Evolutionary conservation across 1,139 yeast species (phyloP), one percentile per base, ranked within the genome.

Genomic region (Yamadazyma kanchanaburiensis): DNA sequence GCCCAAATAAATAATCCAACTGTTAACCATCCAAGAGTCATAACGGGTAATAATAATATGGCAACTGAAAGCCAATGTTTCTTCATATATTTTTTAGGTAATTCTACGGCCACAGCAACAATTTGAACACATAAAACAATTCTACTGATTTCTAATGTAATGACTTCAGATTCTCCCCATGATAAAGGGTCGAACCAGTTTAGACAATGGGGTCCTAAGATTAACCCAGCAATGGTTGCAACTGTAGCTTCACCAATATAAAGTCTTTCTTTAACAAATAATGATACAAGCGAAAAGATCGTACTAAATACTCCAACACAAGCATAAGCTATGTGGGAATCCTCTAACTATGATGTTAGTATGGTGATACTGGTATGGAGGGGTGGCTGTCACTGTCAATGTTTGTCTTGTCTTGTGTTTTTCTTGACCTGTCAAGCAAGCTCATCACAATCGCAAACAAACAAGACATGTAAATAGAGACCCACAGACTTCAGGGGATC

Each of bases 181-280:
- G 78, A 66, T 7, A 78, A 58, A 2, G 98, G 98, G 38, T 82
- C 59, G 49, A 91, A 86, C 96, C 97, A 88, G 41, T 80, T 62
- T 22, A 89, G 58, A 58, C 95, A 85, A 51, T 88, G 95, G 0
- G 97, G 97, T 0, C 98, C 98, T 6, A 89, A 80, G 15, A 91
- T 87, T 14, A 91, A 70, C 3, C 98, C 98, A 28, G 87, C 88
- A 5, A 91, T 66, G 4, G 95, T 80, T 2, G 97, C 96, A 22
- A 89, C 94, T 0, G 96, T 81, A 10, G 97, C 96, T 60, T 91
- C 98, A 48, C 98, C 97, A 15, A 91, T 84, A 55, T 85, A 91
- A 12, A 89, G 65, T 44, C 76, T 74, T 55, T 91, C 97, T 54
- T 91, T 94, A 26, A 91, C 88, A 49, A 88, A 86, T 24, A 89